A percentile compares a stretch with the other conserved stretches of the same genome.
Evolutionary conservation across 164 flowering plant genomes (phyloP).

Genomic region (Chimonanthus praecox): DNA sequence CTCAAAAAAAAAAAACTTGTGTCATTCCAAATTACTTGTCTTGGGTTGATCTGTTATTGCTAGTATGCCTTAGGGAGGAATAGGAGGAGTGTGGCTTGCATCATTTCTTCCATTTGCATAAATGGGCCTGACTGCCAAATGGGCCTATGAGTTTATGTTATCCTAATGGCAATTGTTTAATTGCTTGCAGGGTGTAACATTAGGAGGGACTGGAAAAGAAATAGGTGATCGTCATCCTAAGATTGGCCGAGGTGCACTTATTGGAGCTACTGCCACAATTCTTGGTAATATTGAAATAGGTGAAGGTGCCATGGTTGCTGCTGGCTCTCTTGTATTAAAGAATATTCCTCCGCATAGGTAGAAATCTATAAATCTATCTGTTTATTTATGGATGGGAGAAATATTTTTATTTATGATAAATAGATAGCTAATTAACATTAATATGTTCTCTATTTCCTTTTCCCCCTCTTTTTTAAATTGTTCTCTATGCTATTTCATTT

Average conservation of each 20-base stretch:
- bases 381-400: too few species aligned
- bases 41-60: not conserved
- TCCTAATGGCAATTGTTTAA: not conserved
- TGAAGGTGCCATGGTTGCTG: slow-evolving; percentile 83
- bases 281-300: slow-evolving; percentile 83
- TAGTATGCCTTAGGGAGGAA: not conserved
- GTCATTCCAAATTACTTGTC: not conserved
- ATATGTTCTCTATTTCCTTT: too few species aligned
- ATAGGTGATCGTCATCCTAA: slow-evolving; percentile 18
- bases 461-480: too few species aligned
- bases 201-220: slow-evolving; percentile 76
- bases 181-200: slow-evolving; percentile 35
- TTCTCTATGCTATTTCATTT: too few species aligned
- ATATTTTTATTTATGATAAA: too few species aligned
- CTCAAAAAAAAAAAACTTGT: not conserved
- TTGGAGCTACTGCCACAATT: slow-evolving; percentile 41
- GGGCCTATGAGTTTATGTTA: not conserved
- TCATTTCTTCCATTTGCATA: not conserved
- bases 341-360: slow-evolving; percentile 75
- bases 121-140: not conserved
- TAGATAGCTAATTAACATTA: too few species aligned
- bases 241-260: slow-evolving; percentile 13
- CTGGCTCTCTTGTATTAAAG: slow-evolving; percentile 78
- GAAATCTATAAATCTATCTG: not conserved
- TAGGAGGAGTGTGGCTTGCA: not conserved